These are phyloP conservation scores for Melanogaster broomeanus DNA, from an alignment of 768 basidiomycete genomes.

Conservation along the genomic window DNA sequence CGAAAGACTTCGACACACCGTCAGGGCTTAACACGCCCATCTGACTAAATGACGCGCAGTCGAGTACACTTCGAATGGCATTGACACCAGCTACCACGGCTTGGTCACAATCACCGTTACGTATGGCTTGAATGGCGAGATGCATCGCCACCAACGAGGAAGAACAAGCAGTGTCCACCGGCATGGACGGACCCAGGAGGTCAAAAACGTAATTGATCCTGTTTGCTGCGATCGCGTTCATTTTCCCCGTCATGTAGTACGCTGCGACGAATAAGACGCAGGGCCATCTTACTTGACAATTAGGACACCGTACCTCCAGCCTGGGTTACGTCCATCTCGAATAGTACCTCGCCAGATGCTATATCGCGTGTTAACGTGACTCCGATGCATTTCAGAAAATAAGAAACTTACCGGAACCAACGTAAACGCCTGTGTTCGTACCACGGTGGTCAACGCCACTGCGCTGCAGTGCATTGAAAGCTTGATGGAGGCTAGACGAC, in stretches of 20 bases:
- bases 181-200: slow-evolving; percentile 43
- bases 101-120: slow-evolving; percentile 42
- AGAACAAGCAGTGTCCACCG: slow-evolving; percentile 48
- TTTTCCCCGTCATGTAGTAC: slow-evolving; percentile 38
- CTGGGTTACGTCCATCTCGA: slow-evolving; percentile 34
- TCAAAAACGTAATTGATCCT: slow-evolving; percentile 22
- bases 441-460: slow-evolving; percentile 43
- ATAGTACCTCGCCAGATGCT: no score
- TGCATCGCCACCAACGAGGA: slow-evolving; percentile 43
- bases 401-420: slow-evolving; percentile 31
- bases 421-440: slow-evolving; percentile 38
- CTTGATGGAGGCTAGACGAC: not conserved
- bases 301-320: slow-evolving; percentile 36
- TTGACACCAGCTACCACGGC: slow-evolving; percentile 42
- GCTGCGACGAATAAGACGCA: slow-evolving; percentile 33
- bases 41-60: slow-evolving; percentile 41
- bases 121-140: slow-evolving; percentile 42
- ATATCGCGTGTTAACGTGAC: not conserved
- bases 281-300: no score
- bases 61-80: slow-evolving; percentile 41
- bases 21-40: slow-evolving; percentile 38
- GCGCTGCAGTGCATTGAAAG: slow-evolving; percentile 42
- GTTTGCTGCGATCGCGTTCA: slow-evolving; percentile 1
- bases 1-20: slow-evolving; percentile 47
- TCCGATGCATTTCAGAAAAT: slow-evolving; percentile 13